Evolutionary conservation across 2,329 filamentous ascomycete species (phyloP).

Genomic region (Hysterium pulicare): DNA sequence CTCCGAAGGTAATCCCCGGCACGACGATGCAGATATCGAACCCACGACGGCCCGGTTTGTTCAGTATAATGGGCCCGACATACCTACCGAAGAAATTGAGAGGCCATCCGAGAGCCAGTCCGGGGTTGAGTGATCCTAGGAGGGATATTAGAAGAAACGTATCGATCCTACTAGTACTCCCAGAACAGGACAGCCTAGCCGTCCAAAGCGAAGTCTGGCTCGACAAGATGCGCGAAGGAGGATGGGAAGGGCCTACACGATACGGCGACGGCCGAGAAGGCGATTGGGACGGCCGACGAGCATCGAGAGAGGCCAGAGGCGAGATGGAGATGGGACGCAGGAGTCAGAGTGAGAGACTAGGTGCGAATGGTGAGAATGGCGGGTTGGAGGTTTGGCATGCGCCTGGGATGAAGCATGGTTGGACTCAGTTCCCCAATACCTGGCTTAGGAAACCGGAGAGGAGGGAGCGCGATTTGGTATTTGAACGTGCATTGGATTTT

Average conservation of each 20-base stretch:
- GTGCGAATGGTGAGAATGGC: constrained; percentile 22
- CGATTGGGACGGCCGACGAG: constrained; percentile 28
- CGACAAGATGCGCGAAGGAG: constrained; percentile 33
- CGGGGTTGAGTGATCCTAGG: constrained; percentile 32
- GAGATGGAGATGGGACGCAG: constrained; percentile 32
- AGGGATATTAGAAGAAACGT: constrained; percentile 36
- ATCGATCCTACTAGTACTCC: constrained; percentile 40
- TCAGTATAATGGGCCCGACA: constrained; percentile 40
- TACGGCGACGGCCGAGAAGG: constrained; percentile 32
- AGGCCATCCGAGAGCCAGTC: constrained; percentile 39
- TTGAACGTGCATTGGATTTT: constrained; percentile 34
- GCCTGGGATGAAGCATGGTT: constrained; percentile 36
- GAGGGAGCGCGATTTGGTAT: constrained; percentile 34
- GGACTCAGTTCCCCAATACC: constrained; percentile 43
- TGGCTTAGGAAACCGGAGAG: constrained; percentile 38
- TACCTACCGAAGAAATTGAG: constrained; percentile 39
- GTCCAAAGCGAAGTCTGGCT: constrained; percentile 44
- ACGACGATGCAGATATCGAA: constrained; percentile 28
- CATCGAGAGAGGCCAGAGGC: constrained; percentile 21
- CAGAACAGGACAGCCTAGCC: constrained; percentile 40
- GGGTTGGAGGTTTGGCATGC: constrained; percentile 40
- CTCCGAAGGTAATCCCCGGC: constrained; percentile 33
- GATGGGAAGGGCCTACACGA: constrained; percentile 31
- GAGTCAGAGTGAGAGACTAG: no score
- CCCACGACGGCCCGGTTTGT: constrained; percentile 31